Evolutionary conservation across 2,329 filamentous ascomycete genomes (phyloP).

Genomic region (Verticillium zaregamsianum): DNA sequence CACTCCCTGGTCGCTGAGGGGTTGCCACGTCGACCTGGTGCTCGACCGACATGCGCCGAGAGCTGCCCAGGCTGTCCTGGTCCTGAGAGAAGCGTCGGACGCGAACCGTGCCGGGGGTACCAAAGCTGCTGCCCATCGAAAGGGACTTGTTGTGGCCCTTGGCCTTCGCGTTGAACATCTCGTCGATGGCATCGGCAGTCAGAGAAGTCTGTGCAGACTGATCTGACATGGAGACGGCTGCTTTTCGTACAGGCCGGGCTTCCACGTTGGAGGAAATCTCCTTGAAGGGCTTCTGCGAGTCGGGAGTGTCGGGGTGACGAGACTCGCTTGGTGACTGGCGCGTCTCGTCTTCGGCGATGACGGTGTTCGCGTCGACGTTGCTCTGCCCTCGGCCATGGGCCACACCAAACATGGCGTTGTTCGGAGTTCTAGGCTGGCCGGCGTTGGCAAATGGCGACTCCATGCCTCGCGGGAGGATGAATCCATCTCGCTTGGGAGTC

Average conservation of each 20-base stretch:
- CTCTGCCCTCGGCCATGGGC: constrained; percentile 40
- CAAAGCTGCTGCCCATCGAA: constrained; percentile 30
- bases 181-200: constrained; percentile 78
- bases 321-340: constrained; percentile 45
- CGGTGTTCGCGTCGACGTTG: constrained; percentile 30
- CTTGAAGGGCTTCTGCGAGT: constrained; percentile 55
- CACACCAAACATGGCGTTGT: constrained; percentile 36
- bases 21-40: constrained; percentile 4
- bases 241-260: constrained; percentile 34
- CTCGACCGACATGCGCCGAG: constrained; percentile 13
- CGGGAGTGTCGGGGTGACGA: constrained; percentile 40
- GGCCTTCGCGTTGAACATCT: constrained; percentile 58
- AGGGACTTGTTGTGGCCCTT: constrained; percentile 28
- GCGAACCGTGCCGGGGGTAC: constrained; percentile 36
- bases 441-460: constrained; percentile 22
- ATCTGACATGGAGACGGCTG: constrained; percentile 50
- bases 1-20: constrained; percentile 62
- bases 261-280: constrained; percentile 58
- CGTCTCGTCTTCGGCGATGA: constrained; percentile 64
- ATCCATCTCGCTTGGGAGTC: constrained; percentile 50
- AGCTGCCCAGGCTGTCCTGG: constrained; percentile 45
- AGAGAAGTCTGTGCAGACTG: constrained; percentile 78
- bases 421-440: constrained; percentile 32
- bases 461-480: constrained; percentile 50
- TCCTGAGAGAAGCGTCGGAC: constrained; percentile 43